Base-by-base conservation (phyloP, 2,329 filamentous ascomycete species). In the Trichoderma sp. region DNA sequence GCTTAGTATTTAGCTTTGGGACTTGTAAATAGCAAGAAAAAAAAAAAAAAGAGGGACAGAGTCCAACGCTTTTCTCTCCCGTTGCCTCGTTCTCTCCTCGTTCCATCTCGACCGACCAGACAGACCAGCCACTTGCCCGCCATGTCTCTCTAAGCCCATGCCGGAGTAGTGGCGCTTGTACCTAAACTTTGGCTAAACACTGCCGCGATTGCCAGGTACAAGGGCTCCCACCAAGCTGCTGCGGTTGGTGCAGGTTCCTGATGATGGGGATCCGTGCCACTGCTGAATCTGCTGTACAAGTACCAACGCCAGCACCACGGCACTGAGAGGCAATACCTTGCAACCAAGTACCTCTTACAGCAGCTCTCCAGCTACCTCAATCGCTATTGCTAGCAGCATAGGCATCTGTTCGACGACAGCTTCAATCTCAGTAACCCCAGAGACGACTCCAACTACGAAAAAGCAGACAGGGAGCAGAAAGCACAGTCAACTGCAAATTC, bases 241-340 rank as follows among this genome's bases (percentile, higher is more conserved):
- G 58, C 39, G 29, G 7, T 35, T 19, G 17, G 15, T 25, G 50
- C 61, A 56, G 48, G 35, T 34, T 19, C 19, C n/a, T 34, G 61
- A 56, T 64, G 13, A 64, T 64, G 50, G 50, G 61, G 50, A 54
- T 64, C 61, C 61, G 52, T 64, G 52, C 57, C 13, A 64, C 61
- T 64, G 61, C 60, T 32, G 42, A 61, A 50, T 50, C 42, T 61
- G 27, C 58, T 37, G 27, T 48, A 60, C 37, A 60, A 60, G 57
- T 48, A 61, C 58, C 45, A 12, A 13, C 42, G 10, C 9, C 19
- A 10, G 19, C 42, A 48, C 42, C 8, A 17, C 29, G 8, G 15
- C 29, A 19, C 22, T 48, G 42, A 48, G 42, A 22, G 42, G 19
- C n/a, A 48, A 48, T 48, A 48, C 42, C 42, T 48, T 19, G 42